Percentiles rank a stretch among this genome's conserved stretches.
These are phyloP conservation scores for Diddensiella santjacobensis DNA, from an alignment of 805 yeast species.

Conservation along the genomic window DNA sequence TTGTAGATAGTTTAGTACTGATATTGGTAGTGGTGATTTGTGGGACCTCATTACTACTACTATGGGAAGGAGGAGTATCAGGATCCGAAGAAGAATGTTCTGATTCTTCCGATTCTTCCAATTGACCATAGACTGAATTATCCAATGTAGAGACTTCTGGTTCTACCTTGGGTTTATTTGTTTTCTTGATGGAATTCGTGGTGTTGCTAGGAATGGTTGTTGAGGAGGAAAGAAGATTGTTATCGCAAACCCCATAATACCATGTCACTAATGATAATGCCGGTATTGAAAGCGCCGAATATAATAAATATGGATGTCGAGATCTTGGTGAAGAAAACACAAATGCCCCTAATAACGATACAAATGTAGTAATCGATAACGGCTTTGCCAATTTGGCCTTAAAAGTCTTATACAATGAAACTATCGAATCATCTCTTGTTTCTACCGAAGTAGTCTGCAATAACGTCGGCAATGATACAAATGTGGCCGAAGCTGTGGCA, in stretches of 20 bases:
- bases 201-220: no score
- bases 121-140: slow-evolving; percentile 18
- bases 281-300: slow-evolving; percentile 33
- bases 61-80: slow-evolving; percentile 11
- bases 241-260: slow-evolving; percentile 5
- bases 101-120: slow-evolving; percentile 9
- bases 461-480: slow-evolving; percentile 19
- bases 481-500: slow-evolving; percentile 24
- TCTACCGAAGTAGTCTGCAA: slow-evolving; percentile 5
- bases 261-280: slow-evolving; percentile 8
- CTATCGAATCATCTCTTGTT: slow-evolving; percentile 7
- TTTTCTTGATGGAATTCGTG: not conserved
- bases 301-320: slow-evolving; percentile 35
- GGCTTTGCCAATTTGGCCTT: slow-evolving; percentile 16
- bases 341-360: slow-evolving; percentile 28
- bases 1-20: not conserved
- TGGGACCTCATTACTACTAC: not conserved
- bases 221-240: not conserved
- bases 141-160: slow-evolving; percentile 20
- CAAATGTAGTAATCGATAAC: slow-evolving; percentile 24
- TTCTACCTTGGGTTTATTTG: not conserved
- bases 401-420: not conserved
- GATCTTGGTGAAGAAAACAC: slow-evolving; percentile 26
- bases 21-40: not conserved
- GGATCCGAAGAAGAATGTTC: not conserved